Conservation (phyloP, 2,329 filamentous ascomycete species). For the Xylariaceae sp. region DNA sequence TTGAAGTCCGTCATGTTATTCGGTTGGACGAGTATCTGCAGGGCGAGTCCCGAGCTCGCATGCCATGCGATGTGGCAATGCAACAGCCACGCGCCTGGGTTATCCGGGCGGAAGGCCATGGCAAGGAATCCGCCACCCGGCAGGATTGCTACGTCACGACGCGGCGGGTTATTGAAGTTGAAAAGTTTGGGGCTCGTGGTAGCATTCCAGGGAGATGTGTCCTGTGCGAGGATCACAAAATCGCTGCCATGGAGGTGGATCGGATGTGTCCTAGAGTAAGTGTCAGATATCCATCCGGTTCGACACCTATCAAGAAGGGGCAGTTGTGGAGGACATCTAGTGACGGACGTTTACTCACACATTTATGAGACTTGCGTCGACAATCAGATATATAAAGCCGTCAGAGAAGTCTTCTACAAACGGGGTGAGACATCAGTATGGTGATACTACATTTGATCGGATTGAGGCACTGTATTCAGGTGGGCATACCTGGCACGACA, state of each 20-base stretch:
- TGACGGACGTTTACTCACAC: constrained; percentile 17
- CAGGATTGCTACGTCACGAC: constrained; percentile 45
- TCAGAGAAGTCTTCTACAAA: constrained; percentile 13
- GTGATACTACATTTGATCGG: background rate
- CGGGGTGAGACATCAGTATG: background rate
- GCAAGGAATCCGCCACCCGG: constrained; percentile 42
- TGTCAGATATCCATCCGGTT: too few relatives aligned
- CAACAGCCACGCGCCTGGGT: constrained; percentile 37
- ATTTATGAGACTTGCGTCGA: constrained; percentile 10
- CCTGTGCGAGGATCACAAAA: constrained; percentile 41
- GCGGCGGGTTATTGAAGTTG: constrained; percentile 18
- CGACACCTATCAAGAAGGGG: too few relatives aligned
- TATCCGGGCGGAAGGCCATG: constrained; percentile 47
- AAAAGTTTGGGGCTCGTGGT: constrained; percentile 8
- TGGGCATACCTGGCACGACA: constrained; percentile 14
- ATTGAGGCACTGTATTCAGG: background rate
- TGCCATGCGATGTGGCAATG: constrained; percentile 30
- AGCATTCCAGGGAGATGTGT: constrained; percentile 6
- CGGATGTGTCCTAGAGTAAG: constrained; percentile 35
- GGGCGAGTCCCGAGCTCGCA: constrained; percentile 21
- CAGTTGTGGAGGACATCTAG: background rate
- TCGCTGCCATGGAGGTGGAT: constrained; percentile 51
- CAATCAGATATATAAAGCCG: constrained; percentile 20
- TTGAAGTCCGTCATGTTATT: constrained; percentile 6
- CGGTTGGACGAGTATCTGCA: constrained; percentile 24